phyloP scores from a whole-genome alignment of 768 basidiomycete genomes.

The Royoungia palumana region DNA sequence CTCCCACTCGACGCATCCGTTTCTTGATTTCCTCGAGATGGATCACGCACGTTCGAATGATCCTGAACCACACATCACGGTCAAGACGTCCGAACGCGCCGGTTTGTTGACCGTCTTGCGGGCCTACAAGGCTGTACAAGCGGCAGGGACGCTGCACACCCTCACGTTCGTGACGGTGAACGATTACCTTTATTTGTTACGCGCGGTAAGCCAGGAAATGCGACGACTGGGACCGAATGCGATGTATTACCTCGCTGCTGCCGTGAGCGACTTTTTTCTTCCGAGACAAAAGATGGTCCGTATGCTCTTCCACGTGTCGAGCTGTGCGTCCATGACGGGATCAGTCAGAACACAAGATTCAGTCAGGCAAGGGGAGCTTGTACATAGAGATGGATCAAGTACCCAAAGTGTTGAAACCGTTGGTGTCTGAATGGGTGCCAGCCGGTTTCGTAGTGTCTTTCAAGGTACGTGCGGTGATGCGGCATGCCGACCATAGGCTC shows the following conservation, averaged over 20 bases:
- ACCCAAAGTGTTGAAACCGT: slow-evolving; percentile 89
- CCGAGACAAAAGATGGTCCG: slow-evolving; percentile 86
- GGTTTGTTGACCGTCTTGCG: slow-evolving; percentile 71
- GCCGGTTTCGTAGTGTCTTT: slow-evolving; percentile 94
- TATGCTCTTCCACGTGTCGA: slow-evolving; percentile 5
- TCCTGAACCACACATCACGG: slow-evolving; percentile 51
- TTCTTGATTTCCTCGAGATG: slow-evolving; percentile 91
- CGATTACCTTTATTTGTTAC: slow-evolving; percentile 92
- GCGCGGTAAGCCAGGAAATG: slow-evolving; percentile 79
- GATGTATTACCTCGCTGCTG: slow-evolving; percentile 96
- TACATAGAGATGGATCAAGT: slow-evolving; percentile 99
- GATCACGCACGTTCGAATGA: slow-evolving; percentile 35
- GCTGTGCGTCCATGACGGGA: background rate
- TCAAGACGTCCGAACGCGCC: slow-evolving; percentile 59
- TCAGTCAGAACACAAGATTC: slow-evolving; percentile 97
- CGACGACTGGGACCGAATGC: slow-evolving; percentile 62
- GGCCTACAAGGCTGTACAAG: slow-evolving; percentile 78
- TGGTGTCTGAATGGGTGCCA: slow-evolving; percentile 92
- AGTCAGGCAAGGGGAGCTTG: slow-evolving; percentile 91
- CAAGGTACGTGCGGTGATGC: slow-evolving; percentile 59
- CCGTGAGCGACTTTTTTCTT: slow-evolving; percentile 97
- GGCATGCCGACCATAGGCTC: background rate
- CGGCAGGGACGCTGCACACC: slow-evolving; percentile 71
- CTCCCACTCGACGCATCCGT: slow-evolving; percentile 96
- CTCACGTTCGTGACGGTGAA: slow-evolving; percentile 92